Base-by-base conservation (phyloP, 2,329 filamentous ascomycete genomes). In the Daldinia sp. region DNA sequence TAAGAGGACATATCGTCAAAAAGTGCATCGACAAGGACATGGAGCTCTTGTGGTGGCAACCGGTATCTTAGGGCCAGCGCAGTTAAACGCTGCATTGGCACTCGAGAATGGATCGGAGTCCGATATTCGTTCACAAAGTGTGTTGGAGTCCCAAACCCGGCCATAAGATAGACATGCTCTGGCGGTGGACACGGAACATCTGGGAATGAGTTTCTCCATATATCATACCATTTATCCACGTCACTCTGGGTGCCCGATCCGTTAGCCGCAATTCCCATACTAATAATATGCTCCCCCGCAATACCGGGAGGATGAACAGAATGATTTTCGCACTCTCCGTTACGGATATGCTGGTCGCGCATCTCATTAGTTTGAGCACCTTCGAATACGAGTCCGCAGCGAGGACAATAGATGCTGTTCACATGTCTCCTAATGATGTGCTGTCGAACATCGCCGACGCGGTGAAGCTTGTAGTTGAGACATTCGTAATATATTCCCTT, bases 401-500 rank as follows among this genome's bases (percentile, higher is more conserved):
- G 27, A 4, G 49, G 29, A 27, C 60, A 63, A 13, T 50, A 11
- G 10, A 25, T 27, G 9, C 29, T 34, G 13, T 15, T 7, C 3
- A 32, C 2, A 47, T 63, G 60, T 7, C 21, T 45, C 43, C 60
- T 55, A 4, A 9, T 1, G 7, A 63, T 47, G 19, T 63, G 60
- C 11, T 55, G 60, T 4, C 54, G 43, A 6, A 63, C 54, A 27
- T 63, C 54, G 3, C 15, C 27, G 17, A 63, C n/a, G 5, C 60
- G 54, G 4, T n/a, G 29, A 2, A 55, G 23, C 1, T 10, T 8
- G n/a, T 49, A 49, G 4, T 3, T 3, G 9, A 29, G 32, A 8
- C 59, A 62, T 10, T 10, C 3, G 15, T 21, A 34, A n/a, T 62
- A 17, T 17, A 8, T 10, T 23, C 9, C 1, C 9, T 11, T 21